Base-by-base conservation (phyloP, 805 yeast species). In the Candida sithepensis region DNA sequence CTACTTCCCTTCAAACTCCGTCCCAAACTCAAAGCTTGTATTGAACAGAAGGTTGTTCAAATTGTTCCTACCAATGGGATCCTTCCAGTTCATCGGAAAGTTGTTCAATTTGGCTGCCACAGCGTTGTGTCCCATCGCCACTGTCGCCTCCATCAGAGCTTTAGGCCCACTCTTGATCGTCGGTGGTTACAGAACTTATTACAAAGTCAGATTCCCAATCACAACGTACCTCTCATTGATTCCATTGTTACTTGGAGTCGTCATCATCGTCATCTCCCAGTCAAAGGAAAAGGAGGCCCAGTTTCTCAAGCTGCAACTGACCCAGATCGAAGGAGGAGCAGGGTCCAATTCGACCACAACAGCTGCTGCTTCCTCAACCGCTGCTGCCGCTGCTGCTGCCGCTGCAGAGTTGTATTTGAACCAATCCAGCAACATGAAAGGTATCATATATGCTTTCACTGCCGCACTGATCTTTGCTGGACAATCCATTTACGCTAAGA, bases 401-500 rank as follows among this genome's bases (percentile, higher is more conserved):
- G 22, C 46, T 28, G 40, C 46, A 10, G 36, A 41, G 19, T 44
- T 41, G 10, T 40, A 47, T 5, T 23, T 28, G 8, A 48, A 51
- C 21, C 51, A 46, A 18, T 45, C 57, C 9, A 51, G 52, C 10
- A 77, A 79, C 53, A 64, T 81, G 39, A 63, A 72, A 50, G 96
- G 97, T 5, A 66, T 88, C n/a, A 26, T 77, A 2, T 84, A 77
- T 59, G 92, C 96, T 12, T 67, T 84, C 9, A 49, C 80, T 26
- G 81, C 94, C 4, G 77, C 91, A 42, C 63, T 85, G 7, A 79
- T 88, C 18, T 89, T 90, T 70, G 96, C 92, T 4, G 78, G 82
- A 2, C 96, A 89, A 60, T 89, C 89, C 61, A 86, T 90, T 40
- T 89, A 88, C 65, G 90, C 94, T 34, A 90, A 90, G 67, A 84